Base-by-base conservation (phyloP, 192 early-diverging fungal species). In the Rhizophagus clarus region DNA sequence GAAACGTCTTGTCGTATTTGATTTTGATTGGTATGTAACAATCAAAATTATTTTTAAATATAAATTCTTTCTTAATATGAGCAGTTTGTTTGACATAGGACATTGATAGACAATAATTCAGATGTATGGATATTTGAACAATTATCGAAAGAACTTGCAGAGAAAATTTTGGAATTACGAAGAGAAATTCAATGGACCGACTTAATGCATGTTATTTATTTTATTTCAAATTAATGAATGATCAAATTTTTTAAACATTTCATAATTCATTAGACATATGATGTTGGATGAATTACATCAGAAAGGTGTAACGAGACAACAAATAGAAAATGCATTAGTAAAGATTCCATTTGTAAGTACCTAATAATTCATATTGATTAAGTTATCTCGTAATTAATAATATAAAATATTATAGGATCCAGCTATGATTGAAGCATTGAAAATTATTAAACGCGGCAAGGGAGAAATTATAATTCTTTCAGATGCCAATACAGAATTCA, bases 11-110 rank as follows among this genome's bases (percentile, higher is more conserved):
- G 84, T 88, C 37, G 89, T 90, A 15, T 92, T 92, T 86, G 91
- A 92, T 72, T 92, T 92, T 83, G 91, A 92, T 84, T 92, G 91
- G 90, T 91, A 86, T n/a, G n/a, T 61, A 76, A 45, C 40, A 22
- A 45, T 49, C 6, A 4, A 26, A 1, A 22, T n/a, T 11, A 4
- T 40, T 29, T 29, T 63, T 76, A 67, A 42, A 12, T 2, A 34
- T 51, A 11, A 15, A 10, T 29, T 42, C 68, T 15, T 47, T 22
- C 22, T 28, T 24, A 62, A 64, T 28, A 61, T 8, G 4, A 26
- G 47, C 20, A 71, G 31, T 15, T 29, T 26, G 1, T 67, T 20
- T 11, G 40, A 20, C 17, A 32, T 75, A 91, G 90, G 90, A 89
- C 91, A 10, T 78, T 92, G 72, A 87, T 92, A 28, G 90, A 92